phyloP scores from a whole-genome alignment of 176 grass and related monocot species.

The Hsuehochloa calcarea region DNA sequence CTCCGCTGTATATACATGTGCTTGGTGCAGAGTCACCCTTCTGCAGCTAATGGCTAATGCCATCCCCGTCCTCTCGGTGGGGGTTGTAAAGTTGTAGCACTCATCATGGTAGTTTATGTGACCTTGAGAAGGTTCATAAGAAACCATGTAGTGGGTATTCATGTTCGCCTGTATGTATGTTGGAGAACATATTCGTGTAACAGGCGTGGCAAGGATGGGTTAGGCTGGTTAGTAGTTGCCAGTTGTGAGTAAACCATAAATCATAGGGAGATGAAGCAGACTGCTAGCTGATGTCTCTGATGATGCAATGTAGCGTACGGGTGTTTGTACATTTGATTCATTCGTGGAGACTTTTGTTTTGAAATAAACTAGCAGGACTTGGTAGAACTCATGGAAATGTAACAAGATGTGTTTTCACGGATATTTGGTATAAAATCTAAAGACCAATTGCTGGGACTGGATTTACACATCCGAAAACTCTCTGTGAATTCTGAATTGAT shows the following conservation, averaged over 20 bases:
- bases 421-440: not conserved
- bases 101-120: not conserved
- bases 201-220: not conserved
- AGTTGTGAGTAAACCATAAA: conserved; percentile 18
- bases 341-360: no score
- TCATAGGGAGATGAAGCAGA: not conserved
- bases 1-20: not conserved
- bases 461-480: no score
- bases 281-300: not conserved
- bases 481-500: no score
- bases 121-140: conserved; percentile 4
- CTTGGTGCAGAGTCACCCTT: conserved; percentile 3
- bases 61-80: not conserved
- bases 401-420: not conserved
- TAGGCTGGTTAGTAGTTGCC: not conserved
- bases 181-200: not conserved
- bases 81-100: conserved; percentile 25
- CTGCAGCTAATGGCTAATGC: not conserved
- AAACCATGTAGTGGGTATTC: not conserved
- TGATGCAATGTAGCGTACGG: not conserved
- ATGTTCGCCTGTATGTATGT: not conserved
- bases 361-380: no score
- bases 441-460: not conserved
- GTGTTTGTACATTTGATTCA: not conserved
- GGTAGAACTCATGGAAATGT: not conserved